Conservation (phyloP, 2,329 filamentous ascomycete genomes). For the Xylaria sp. region DNA sequence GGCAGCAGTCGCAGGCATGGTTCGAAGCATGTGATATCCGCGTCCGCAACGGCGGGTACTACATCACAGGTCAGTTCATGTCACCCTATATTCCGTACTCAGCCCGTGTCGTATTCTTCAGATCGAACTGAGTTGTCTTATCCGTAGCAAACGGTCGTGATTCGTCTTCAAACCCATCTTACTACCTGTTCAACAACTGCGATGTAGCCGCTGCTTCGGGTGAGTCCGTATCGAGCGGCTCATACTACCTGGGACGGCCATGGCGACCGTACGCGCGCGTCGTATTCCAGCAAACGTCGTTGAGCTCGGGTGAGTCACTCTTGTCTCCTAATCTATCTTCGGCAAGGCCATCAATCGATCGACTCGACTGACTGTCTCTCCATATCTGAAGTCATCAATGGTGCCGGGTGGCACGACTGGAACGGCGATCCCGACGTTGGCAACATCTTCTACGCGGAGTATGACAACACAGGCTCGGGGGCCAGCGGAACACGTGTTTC, state of each 20-base stretch:
- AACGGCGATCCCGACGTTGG: constrained; percentile 44
- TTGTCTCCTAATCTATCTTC: too few species aligned
- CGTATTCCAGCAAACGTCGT: constrained; percentile 43
- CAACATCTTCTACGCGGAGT: constrained; percentile 54
- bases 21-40: constrained; percentile 40
- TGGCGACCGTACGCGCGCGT: constrained; percentile 45
- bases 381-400: constrained; percentile 45
- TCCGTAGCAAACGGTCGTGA: constrained; percentile 40
- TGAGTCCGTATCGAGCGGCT: constrained; percentile 34
- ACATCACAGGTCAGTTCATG: constrained; percentile 32
- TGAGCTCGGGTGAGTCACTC: constrained; percentile 36
- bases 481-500: constrained; percentile 47
- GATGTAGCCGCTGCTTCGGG: constrained; percentile 37
- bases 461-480: constrained; percentile 52
- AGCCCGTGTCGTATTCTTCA: not conserved
- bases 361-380: not conserved
- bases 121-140: constrained; percentile 1
- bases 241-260: constrained; percentile 45
- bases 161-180: constrained; percentile 33
- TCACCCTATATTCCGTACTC: not conserved
- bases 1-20: constrained; percentile 39
- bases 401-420: constrained; percentile 56
- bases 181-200: constrained; percentile 45
- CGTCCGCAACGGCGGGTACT: constrained; percentile 35
- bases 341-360: not conserved